Conservation (phyloP, 768 basidiomycete species). For the Clathrus columnatus region DNA sequence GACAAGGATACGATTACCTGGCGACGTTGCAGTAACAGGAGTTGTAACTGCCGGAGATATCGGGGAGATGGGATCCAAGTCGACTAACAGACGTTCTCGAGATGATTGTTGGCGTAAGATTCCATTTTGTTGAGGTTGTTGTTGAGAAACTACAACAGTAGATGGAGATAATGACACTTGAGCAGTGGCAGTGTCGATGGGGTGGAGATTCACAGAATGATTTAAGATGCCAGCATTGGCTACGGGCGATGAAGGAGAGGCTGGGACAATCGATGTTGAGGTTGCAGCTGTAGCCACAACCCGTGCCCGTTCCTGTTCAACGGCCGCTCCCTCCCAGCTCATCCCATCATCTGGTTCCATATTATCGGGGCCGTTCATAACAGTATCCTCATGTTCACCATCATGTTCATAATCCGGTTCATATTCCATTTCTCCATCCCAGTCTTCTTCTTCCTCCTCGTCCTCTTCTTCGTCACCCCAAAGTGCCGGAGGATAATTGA, state of each 20-base stretch:
- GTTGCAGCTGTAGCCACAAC: slow-evolving; percentile 17
- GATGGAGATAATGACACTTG: slow-evolving; percentile 17
- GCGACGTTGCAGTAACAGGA: background rate
- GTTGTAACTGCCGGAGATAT: background rate
- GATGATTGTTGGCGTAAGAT: slow-evolving; percentile 37
- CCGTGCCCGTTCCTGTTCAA: slow-evolving; percentile 39
- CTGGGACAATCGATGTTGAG: slow-evolving; percentile 5
- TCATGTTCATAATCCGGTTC: slow-evolving; percentile 61
- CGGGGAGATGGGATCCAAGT: background rate
- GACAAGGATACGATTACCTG: slow-evolving; percentile 26
- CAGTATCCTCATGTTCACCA: slow-evolving; percentile 33
- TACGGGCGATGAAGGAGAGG: background rate
- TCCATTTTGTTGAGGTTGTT: slow-evolving; percentile 12
- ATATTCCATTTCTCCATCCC: slow-evolving; percentile 48
- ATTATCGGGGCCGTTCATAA: slow-evolving; percentile 15
- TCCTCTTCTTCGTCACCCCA: slow-evolving; percentile 72
- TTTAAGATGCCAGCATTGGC: background rate
- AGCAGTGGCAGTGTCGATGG: background rate
- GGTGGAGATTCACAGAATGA: background rate
- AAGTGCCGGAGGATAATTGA: slow-evolving; percentile 73
- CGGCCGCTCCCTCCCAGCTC: slow-evolving; percentile 74
- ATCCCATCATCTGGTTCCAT: slow-evolving; percentile 80
- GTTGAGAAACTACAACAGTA: slow-evolving; percentile 8
- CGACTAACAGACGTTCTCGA: slow-evolving; percentile 34
- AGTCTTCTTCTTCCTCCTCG: slow-evolving; percentile 47